Base-by-base conservation (phyloP, 164 flowering plant genomes). In the Umbellularia californica region DNA sequence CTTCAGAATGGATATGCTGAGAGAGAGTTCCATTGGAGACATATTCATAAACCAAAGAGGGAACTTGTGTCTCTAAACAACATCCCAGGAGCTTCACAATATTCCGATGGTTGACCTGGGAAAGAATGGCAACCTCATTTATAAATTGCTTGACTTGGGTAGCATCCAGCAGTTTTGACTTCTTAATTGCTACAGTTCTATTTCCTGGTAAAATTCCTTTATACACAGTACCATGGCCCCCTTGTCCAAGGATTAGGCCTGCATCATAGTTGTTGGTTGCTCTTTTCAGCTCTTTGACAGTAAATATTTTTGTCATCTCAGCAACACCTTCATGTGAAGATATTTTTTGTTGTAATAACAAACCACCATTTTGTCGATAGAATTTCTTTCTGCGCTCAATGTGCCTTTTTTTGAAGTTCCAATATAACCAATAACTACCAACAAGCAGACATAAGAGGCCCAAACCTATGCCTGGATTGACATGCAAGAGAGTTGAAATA, bases 11-110 rank as follows among this genome's bases (percentile, higher is more conserved):
- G 58, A 70, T 7, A 4, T 52, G 47, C 5, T 74, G 58, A 22
- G 2, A 33, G 0, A 74, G 65, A 27, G 71, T 63, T 3, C 76
- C 71, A 20, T 68, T 68, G 50, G 71, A 11, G n/a, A 74, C 55
- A 41, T 25, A 74, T 12, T 74, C 79, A 2, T 76, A 72, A 22
- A 71, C 79, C 66, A 77, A 62, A 5, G 72, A 28, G 22, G 79
- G 79, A 67, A 72, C 69, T 58, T 71, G 71, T 1, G 71, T 66
- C 62, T 77, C 75, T 19, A 72, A 65, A 58, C 75, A 72, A 35
- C 79, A 77, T 14, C 79, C 79, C 10, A 71, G 20, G 51, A 68
- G 71, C 70, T 72, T 79, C n/a, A 79, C 81, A 3, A 79, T 27
- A 25, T 79, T 75, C 17, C 70, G 47, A 23, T 79, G 81, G 24